phyloP scores from a whole-genome alignment of 2,329 filamentous ascomycete species.

The Pyrenophora seminiperda region DNA sequence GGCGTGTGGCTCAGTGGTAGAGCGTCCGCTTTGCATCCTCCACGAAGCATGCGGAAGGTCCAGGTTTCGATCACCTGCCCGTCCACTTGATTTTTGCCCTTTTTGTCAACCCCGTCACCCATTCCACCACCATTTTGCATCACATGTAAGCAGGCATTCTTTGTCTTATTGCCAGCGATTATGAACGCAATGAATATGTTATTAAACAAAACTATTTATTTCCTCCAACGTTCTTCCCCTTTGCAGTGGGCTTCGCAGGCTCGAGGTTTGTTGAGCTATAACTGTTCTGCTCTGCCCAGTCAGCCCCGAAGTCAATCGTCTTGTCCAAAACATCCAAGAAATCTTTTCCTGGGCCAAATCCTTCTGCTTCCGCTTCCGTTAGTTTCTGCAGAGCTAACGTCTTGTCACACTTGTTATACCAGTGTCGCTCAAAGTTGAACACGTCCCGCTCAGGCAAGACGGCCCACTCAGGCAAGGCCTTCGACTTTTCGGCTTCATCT shows the following conservation, averaged over 20 bases:
- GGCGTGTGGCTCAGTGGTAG: constrained; percentile 49
- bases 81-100: not conserved
- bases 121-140: no score
- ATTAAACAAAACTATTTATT: not conserved
- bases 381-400: constrained; percentile 17
- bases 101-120: not conserved
- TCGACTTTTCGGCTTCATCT: constrained; percentile 16
- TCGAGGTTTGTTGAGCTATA: no score
- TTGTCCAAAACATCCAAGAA: constrained; percentile 34
- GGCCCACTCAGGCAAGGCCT: constrained; percentile 38
- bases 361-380: constrained; percentile 17
- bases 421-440: constrained; percentile 38
- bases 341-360: constrained; percentile 22
- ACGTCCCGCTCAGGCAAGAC: constrained; percentile 30
- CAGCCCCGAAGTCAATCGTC: constrained; percentile 31
- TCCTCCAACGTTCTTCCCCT: not conserved
- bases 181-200: no score
- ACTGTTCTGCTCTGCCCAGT: not conserved
- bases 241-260: no score
- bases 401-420: constrained; percentile 37
- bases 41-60: constrained; percentile 36
- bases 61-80: constrained; percentile 32
- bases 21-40: constrained; percentile 48
- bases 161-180: no score
- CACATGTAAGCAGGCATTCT: no score